A percentile compares a stretch with the other conserved stretches of the same genome.
These are phyloP conservation scores for Paramyrothecium sp. DNA, from an alignment of 2,329 filamentous ascomycete genomes.

Conservation along the genomic window DNA sequence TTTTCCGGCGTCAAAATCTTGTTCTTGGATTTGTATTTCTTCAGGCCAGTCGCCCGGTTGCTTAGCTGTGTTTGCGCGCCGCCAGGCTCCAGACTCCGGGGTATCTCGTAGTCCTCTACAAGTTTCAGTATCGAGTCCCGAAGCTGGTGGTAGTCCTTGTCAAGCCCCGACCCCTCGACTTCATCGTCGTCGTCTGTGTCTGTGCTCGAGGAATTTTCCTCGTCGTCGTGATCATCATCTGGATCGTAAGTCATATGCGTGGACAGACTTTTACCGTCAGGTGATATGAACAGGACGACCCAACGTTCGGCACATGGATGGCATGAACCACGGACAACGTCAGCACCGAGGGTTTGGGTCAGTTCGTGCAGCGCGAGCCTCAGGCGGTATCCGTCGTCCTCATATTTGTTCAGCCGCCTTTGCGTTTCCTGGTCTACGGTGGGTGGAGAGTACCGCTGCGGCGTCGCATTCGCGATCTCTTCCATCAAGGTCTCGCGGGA, in stretches of 20 bases:
- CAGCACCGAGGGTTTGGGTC: constrained; percentile 61
- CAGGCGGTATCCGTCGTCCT: constrained; percentile 64
- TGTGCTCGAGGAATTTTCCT: constrained; percentile 59
- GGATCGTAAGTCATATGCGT: constrained; percentile 71
- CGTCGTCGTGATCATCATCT: constrained; percentile 64
- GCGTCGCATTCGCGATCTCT: constrained; percentile 45
- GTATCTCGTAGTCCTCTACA: constrained; percentile 80
- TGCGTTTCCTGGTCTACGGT: constrained; percentile 42
- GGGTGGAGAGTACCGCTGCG: constrained; percentile 55
- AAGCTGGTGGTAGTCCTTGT: constrained; percentile 78
- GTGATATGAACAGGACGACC: constrained; percentile 76
- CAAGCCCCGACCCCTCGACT: constrained; percentile 60
- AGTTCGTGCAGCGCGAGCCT: constrained; percentile 70
- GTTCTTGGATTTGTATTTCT: constrained; percentile 60
- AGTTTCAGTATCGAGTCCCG: constrained; percentile 79
- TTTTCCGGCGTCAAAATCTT: constrained; percentile 51
- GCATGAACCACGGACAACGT: constrained; percentile 64
- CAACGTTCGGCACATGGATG: constrained; percentile 82
- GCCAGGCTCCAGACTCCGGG: constrained; percentile 61
- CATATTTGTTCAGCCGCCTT: constrained; percentile 49
- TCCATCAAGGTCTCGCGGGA: constrained; percentile 64
- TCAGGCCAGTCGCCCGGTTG: constrained; percentile 64
- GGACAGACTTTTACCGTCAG: constrained; percentile 68
- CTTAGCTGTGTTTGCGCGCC: constrained; percentile 64
- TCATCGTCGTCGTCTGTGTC: constrained; percentile 63